Conservation (phyloP, 208 protist genomes). For the Balamuthia mandrillaris region DNA sequence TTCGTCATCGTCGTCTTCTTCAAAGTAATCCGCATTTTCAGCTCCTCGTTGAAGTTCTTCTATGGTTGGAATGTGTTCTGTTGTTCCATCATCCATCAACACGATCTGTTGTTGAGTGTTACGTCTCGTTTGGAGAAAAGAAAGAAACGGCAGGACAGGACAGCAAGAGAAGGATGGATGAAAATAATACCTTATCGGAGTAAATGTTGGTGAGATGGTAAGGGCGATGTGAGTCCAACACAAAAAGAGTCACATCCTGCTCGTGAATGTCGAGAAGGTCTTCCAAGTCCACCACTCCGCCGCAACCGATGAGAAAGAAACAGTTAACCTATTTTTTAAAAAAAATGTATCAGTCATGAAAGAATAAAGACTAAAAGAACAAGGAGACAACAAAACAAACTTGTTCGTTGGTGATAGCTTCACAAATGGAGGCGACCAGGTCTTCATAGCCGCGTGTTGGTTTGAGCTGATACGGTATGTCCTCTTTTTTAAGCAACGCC, state of each 20-base stretch:
- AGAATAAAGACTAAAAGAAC: neutral
- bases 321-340: neutral
- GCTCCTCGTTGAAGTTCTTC: too few species aligned
- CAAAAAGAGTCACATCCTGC: neutral
- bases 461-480: neutral
- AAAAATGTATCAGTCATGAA: neutral
- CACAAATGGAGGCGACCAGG: neutral
- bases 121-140: neutral
- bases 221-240: neutral
- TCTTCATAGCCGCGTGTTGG: slow-evolving; percentile 16
- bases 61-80: too few species aligned
- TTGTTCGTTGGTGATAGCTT: neutral
- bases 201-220: slow-evolving; percentile 30
- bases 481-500: neutral
- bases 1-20: neutral
- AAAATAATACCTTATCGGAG: neutral
- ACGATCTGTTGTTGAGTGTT: neutral
- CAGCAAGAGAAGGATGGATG: too few species aligned
- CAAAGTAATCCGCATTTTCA: neutral
- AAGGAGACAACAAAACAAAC: neutral
- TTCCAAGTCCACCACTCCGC: slow-evolving; percentile 12
- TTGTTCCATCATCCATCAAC: slow-evolving; percentile 33
- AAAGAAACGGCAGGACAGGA: neutral
- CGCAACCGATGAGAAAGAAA: slow-evolving; percentile 18
- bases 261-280: neutral